A percentile compares a stretch with the other conserved stretches of the same genome.
phyloP scores from a whole-genome alignment of 305 asterid species.

The Lippia alba region DNA sequence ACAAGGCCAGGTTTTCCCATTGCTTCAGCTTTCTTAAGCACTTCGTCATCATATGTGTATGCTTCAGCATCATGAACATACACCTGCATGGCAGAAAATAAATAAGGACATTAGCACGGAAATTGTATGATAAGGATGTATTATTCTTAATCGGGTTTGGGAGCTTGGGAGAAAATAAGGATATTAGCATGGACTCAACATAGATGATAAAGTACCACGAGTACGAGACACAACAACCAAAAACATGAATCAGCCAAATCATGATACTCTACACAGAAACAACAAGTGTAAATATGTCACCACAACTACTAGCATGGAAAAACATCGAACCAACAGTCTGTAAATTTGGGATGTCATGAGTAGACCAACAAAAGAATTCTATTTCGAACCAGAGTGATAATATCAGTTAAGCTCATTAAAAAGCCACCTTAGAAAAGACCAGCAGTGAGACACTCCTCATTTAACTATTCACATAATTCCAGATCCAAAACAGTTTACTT shows the following conservation, averaged over 20 bases:
- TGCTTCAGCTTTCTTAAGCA: constrained; percentile 86
- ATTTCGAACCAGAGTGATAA: neutral
- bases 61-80: constrained; percentile 82
- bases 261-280: neutral
- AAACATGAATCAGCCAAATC: neutral
- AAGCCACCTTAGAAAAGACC: constrained; percentile 2
- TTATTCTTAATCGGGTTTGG: no score
- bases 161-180: no score
- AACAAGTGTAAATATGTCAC: constrained; percentile 18
- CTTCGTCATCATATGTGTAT: constrained; percentile 90
- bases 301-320: constrained; percentile 11
- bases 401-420: constrained; percentile 17
- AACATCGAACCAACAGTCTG: neutral
- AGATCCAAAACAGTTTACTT: constrained; percentile 23
- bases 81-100: constrained; percentile 47
- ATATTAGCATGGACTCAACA: no score
- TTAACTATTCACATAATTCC: constrained; percentile 10
- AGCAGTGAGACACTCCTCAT: constrained; percentile 15
- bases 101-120: neutral
- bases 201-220: no score
- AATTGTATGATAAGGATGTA: no score
- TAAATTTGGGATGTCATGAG: constrained; percentile 4
- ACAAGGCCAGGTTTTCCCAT: constrained; percentile 84
- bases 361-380: constrained; percentile 1
- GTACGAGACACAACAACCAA: neutral